These are phyloP conservation scores for Cotoneaster glaucophyllus DNA, from an alignment of 306 rosid species.

Conservation along the genomic window DNA sequence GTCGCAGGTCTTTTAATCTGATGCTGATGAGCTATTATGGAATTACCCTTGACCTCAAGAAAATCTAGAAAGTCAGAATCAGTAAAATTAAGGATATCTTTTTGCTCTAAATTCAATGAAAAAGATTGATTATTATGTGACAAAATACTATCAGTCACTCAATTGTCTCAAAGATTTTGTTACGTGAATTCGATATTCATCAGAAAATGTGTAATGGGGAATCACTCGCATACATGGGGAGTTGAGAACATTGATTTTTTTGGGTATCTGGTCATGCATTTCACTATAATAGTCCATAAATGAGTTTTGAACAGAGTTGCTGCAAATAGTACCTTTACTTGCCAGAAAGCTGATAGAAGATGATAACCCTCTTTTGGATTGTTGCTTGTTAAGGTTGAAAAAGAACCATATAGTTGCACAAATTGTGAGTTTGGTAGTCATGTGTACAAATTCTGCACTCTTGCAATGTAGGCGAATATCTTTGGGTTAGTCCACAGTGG, in stretches of 20 bases:
- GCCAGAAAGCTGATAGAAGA: background rate
- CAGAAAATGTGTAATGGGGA: background rate
- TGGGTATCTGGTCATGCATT: background rate
- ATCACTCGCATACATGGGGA: background rate
- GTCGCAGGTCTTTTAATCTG: background rate
- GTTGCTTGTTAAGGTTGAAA: background rate
- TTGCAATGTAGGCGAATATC: background rate
- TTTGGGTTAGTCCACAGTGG: background rate
- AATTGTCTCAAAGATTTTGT: background rate
- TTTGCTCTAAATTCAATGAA: background rate
- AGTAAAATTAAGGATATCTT: background rate
- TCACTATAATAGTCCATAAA: background rate
- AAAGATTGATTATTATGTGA: background rate
- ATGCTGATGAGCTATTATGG: background rate
- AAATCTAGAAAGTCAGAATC: conserved; percentile 40
- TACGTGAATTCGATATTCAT: background rate
- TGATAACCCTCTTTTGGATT: background rate
- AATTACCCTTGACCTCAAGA: conserved; percentile 58
- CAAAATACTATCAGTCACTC: background rate
- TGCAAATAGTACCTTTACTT: background rate
- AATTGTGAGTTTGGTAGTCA: background rate
- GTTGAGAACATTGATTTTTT: background rate
- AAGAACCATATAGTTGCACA: background rate
- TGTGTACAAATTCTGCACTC: background rate
- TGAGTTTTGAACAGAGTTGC: background rate